Evolutionary conservation across 129 eudicot species (phyloP).

Genomic region (Silybum marianum): DNA sequence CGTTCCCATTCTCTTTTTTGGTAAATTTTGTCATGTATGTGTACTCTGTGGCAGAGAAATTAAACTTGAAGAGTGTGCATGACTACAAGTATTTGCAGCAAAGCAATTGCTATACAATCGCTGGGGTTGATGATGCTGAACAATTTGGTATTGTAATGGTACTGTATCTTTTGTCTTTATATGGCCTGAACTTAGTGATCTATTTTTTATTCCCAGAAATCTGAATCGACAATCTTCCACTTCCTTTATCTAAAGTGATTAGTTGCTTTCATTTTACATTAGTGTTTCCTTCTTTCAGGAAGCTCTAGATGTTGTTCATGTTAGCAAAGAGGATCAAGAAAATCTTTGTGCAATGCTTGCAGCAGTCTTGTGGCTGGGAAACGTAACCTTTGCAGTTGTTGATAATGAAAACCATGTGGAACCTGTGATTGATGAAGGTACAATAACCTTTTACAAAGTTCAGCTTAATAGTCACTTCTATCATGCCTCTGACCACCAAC

Average conservation of each 20-base stretch:
- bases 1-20: background rate
- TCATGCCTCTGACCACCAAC: too few species aligned
- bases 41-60: conserved; percentile 54
- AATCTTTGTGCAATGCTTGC: conserved; percentile 79
- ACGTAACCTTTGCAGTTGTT: conserved; percentile 57
- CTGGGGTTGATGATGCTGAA: conserved; percentile 86
- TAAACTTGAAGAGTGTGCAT: conserved; percentile 60
- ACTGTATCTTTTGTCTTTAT: conserved; percentile 19
- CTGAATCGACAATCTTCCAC: background rate
- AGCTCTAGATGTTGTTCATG: conserved; percentile 87
- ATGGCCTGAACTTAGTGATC: background rate
- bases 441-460: background rate
- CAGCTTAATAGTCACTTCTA: background rate
- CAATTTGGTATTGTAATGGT: conserved; percentile 75
- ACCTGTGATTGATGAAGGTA: conserved; percentile 89
- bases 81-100: conserved; percentile 77
- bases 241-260: background rate
- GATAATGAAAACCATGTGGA: conserved; percentile 82
- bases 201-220: background rate
- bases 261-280: background rate
- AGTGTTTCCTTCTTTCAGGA: conserved; percentile 49
- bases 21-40: background rate
- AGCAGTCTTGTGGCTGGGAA: conserved; percentile 89
- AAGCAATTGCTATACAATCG: conserved; percentile 72
- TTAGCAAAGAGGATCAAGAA: conserved; percentile 79